Percentiles rank a stretch among this genome's conserved stretches.
Evolutionary conservation across 2,329 filamentous ascomycete species (phyloP).

Genomic region (Fusarium staphyleae): DNA sequence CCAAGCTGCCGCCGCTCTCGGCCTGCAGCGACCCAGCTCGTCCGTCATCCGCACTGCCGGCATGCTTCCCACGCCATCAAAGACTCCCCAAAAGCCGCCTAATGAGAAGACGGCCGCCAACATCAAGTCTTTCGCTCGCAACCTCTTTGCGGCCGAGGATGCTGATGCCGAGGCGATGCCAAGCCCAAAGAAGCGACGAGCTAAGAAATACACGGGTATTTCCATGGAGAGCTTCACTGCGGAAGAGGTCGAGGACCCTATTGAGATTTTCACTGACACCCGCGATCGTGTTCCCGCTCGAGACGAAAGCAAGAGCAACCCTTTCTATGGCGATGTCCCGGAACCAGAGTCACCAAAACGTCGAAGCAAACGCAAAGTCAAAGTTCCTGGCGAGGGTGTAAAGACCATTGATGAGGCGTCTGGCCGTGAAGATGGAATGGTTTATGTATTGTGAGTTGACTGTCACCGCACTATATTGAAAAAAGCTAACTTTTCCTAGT

Average conservation of each 20-base stretch:
- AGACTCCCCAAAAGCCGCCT: constrained; percentile 74
- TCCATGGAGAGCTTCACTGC: constrained; percentile 65
- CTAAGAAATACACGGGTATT: constrained; percentile 63
- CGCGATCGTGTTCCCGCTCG: constrained; percentile 77
- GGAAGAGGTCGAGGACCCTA: constrained; percentile 64
- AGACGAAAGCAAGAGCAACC: constrained; percentile 72
- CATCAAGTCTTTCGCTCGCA: constrained; percentile 64
- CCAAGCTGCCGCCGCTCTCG: constrained; percentile 53
- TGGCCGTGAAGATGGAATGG: constrained; percentile 72
- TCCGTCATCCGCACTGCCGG: constrained; percentile 49
- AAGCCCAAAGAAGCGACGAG: constrained; percentile 64
- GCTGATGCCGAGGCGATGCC: constrained; percentile 65
- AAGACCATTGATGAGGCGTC: constrained; percentile 69
- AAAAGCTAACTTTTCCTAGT: constrained; percentile 53
- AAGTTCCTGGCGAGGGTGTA: constrained; percentile 63
- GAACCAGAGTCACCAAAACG: constrained; percentile 53
- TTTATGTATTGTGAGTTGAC: constrained; percentile 77
- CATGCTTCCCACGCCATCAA: constrained; percentile 79
- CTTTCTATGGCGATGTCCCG: constrained; percentile 66
- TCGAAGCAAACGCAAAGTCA: constrained; percentile 62
- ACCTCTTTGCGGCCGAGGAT: constrained; percentile 59
- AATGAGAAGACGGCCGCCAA: constrained; percentile 58
- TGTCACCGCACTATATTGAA: background rate
- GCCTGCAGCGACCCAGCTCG: constrained; percentile 43
- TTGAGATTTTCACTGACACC: constrained; percentile 79